phyloP scores from a whole-genome alignment of 2,329 filamentous ascomycete genomes.

The Monilinia fructigena region DNA sequence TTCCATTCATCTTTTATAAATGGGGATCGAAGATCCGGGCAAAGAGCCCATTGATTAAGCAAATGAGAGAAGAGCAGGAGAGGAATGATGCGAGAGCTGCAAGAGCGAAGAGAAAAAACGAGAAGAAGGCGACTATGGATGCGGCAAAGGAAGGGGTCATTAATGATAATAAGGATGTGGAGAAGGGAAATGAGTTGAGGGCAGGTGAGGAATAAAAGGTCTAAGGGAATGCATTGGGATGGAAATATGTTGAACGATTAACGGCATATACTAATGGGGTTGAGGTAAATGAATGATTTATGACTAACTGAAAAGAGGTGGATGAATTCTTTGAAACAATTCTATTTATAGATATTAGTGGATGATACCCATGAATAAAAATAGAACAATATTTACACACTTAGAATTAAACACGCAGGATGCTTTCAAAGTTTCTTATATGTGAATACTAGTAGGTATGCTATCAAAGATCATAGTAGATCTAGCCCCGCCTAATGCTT shows the following conservation, averaged over 20 bases:
- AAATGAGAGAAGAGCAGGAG: conserved; percentile 41
- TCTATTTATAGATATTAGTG: no score
- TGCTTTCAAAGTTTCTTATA: no score
- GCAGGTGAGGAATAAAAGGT: background rate
- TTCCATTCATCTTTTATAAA: conserved; percentile 75
- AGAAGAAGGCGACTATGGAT: conserved; percentile 24
- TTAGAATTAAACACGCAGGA: no score
- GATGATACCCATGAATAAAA: conserved; percentile 8
- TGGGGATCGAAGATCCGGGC: conserved; percentile 55
- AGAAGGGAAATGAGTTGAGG: conserved; percentile 16
- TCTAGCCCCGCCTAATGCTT: no score
- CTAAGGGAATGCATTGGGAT: background rate
- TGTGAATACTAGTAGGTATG: no score
- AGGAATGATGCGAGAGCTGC: conserved; percentile 32
- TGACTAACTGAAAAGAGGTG: no score
- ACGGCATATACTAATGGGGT: no score
- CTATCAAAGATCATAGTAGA: no score
- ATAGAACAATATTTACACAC: conserved; percentile 7
- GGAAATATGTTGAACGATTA: background rate
- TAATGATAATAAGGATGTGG: conserved; percentile 4
- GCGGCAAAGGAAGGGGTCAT: conserved; percentile 16
- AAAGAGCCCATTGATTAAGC: conserved; percentile 48
- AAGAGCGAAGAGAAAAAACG: conserved; percentile 25
- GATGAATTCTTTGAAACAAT: no score
- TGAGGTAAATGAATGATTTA: no score